Conservation (phyloP, 164 flowering plant genomes). For the Kalanchoe fedtschenkoi region DNA sequence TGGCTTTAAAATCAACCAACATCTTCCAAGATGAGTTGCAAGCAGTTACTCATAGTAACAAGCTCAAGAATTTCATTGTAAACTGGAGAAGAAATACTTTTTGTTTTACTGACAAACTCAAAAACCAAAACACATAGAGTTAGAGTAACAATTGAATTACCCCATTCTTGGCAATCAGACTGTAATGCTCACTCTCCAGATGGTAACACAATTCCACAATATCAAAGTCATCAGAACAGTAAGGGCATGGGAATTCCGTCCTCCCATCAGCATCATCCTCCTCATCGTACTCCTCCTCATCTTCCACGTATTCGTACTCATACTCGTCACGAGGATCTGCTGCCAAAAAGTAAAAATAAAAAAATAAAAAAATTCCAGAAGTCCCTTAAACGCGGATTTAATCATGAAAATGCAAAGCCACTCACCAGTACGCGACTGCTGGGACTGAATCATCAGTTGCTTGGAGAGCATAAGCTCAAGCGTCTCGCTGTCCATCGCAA, state of each 20-base stretch:
- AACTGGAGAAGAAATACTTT: not conserved
- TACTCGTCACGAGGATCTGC: slow-evolving; percentile 22
- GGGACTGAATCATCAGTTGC: slow-evolving; percentile 11
- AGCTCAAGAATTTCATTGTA: no score
- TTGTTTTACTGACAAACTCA: not conserved
- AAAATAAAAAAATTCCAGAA: not conserved
- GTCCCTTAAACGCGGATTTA: not conserved
- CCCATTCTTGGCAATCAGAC: slow-evolving; percentile 26
- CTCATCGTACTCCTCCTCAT: slow-evolving; percentile 12
- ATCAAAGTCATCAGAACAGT: slow-evolving; percentile 41
- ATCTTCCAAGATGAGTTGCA: no score
- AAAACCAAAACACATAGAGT: not conserved
- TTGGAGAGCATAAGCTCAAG: slow-evolving; percentile 14
- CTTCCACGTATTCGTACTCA: slow-evolving; percentile 9
- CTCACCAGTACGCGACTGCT: slow-evolving; percentile 20
- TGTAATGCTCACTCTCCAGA: slow-evolving; percentile 35
- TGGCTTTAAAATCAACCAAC: no score
- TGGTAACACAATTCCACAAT: slow-evolving; percentile 41
- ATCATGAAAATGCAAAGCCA: not conserved
- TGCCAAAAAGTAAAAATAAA: slow-evolving; percentile 3
- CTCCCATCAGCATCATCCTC: slow-evolving; percentile 24
- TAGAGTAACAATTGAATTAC: slow-evolving; percentile 13
- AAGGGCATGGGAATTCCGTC: slow-evolving; percentile 37
- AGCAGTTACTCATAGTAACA: no score
- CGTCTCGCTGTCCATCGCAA: slow-evolving; percentile 20